Conservation (phyloP, 768 basidiomycete genomes). For the Phylloporus sp. region DNA sequence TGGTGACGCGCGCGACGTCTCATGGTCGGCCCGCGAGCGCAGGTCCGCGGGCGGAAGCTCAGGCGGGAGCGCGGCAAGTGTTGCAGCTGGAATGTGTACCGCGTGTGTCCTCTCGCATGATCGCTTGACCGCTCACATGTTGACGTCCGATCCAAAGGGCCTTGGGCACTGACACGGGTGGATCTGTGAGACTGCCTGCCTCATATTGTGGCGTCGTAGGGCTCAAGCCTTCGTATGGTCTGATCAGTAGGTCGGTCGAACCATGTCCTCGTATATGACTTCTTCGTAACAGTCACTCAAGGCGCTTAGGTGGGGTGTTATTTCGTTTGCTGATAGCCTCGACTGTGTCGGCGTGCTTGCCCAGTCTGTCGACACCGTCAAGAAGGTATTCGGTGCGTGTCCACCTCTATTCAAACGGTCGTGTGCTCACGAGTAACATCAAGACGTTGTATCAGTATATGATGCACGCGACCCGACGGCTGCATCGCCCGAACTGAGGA, state of each 20-base stretch:
- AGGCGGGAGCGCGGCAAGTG: conserved; percentile 92
- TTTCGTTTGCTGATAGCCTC: conserved; percentile 91
- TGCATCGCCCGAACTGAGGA: conserved; percentile 38
- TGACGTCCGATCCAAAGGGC: conserved; percentile 48
- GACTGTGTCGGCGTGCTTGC: conserved; percentile 90
- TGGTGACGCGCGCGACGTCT: conserved; percentile 4
- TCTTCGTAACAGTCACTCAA: conserved; percentile 5
- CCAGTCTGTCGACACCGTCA: conserved; percentile 42
- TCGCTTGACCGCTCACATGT: neutral
- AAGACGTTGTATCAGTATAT: conserved; percentile 38
- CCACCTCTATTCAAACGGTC: neutral
- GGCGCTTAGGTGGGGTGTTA: conserved; percentile 71
- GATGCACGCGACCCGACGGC: conserved; percentile 77
- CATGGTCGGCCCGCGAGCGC: conserved; percentile 32
- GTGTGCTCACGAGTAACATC: conserved; percentile 1
- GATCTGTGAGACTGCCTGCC: conserved; percentile 88
- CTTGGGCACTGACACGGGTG: conserved; percentile 91
- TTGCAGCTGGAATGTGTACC: conserved; percentile 76
- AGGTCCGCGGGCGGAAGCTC: conserved; percentile 89
- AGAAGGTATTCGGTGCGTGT: conserved; percentile 55
- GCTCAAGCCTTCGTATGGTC: conserved; percentile 91
- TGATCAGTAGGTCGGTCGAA: conserved; percentile 69
- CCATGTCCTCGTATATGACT: neutral
- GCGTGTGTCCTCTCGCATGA: conserved; percentile 51
- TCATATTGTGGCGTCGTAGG: conserved; percentile 92